Evolutionary conservation across 2,329 filamentous ascomycete genomes (phyloP).

Genomic region (Albifimbria verrucaria): DNA sequence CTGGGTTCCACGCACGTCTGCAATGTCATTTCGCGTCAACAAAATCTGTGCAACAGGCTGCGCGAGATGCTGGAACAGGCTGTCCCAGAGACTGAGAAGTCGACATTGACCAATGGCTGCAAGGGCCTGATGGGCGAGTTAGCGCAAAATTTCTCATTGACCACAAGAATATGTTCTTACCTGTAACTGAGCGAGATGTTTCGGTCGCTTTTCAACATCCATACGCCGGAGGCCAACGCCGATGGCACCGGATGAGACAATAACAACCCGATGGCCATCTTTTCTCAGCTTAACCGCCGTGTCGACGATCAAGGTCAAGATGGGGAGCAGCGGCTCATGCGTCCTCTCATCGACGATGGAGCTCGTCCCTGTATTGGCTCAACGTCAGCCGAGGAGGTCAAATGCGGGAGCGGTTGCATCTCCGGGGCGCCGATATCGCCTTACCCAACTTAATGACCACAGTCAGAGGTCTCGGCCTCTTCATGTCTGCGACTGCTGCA

Average conservation of each 20-base stretch:
- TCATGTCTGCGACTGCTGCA: slow-evolving; percentile 53
- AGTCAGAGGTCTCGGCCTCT: slow-evolving; percentile 46
- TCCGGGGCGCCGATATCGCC: slow-evolving; percentile 14
- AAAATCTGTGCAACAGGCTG: slow-evolving; percentile 95
- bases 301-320: slow-evolving; percentile 88
- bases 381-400: slow-evolving; percentile 17
- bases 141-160: no score
- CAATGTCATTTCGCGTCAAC: slow-evolving; percentile 92
- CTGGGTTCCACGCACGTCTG: slow-evolving; percentile 68
- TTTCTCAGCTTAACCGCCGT: slow-evolving; percentile 83
- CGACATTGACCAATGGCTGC: slow-evolving; percentile 95
- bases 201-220: slow-evolving; percentile 82
- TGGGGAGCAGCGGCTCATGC: slow-evolving; percentile 88
- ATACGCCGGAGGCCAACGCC: slow-evolving; percentile 89
- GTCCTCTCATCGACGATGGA: slow-evolving; percentile 98
- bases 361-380: slow-evolving; percentile 69
- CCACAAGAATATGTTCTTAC: no score
- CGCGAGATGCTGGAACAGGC: slow-evolving; percentile 79
- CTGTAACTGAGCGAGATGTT: slow-evolving; percentile 86
- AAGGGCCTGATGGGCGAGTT: slow-evolving; percentile 57
- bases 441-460: slow-evolving; percentile 66
- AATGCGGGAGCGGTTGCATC: neutral
- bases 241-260: slow-evolving; percentile 96
- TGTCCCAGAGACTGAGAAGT: slow-evolving; percentile 94
- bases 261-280: slow-evolving; percentile 90